Evolutionary conservation across 306 rosid genomes (phyloP).

Genomic region (Fragaria ananassa): DNA sequence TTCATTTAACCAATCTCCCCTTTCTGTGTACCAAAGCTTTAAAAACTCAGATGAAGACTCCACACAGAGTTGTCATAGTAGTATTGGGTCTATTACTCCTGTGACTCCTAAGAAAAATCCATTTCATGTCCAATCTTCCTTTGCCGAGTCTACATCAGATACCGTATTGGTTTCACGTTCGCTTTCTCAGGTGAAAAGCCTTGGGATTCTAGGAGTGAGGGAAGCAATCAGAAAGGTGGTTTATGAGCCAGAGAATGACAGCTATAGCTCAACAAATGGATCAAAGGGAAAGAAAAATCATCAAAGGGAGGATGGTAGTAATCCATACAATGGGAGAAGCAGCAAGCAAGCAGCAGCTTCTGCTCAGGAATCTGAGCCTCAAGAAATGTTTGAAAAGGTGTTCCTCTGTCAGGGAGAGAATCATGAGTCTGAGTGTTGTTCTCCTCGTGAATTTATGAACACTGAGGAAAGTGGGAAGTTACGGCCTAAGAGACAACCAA

Average conservation of each 20-base stretch:
- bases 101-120: constrained; percentile 23
- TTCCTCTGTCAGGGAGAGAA: constrained; percentile 30
- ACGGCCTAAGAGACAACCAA: constrained; percentile 12
- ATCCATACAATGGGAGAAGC: constrained; percentile 23
- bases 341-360: constrained; percentile 17
- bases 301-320: constrained; percentile 17
- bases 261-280: constrained; percentile 2
- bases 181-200: constrained; percentile 16
- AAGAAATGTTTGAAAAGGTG: constrained; percentile 35
- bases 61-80: constrained; percentile 2
- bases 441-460: constrained; percentile 4
- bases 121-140: constrained; percentile 21
- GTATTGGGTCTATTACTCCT: constrained; percentile 20
- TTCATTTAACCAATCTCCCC: constrained; percentile 12
- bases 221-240: constrained; percentile 13
- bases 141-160: constrained; percentile 22
- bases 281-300: constrained; percentile 29
- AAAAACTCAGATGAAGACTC: constrained; percentile 25
- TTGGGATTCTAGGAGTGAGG: not conserved
- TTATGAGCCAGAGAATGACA: not conserved
- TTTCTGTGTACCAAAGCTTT: constrained; percentile 12
- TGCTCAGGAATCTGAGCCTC: constrained; percentile 26
- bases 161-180: constrained; percentile 22
- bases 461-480: constrained; percentile 15
- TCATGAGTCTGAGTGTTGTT: constrained; percentile 6